Evolutionary conservation across 2,329 filamentous ascomycete species (phyloP), one percentile per base, ranked within the genome.

Genomic region (Venturia asperata): DNA sequence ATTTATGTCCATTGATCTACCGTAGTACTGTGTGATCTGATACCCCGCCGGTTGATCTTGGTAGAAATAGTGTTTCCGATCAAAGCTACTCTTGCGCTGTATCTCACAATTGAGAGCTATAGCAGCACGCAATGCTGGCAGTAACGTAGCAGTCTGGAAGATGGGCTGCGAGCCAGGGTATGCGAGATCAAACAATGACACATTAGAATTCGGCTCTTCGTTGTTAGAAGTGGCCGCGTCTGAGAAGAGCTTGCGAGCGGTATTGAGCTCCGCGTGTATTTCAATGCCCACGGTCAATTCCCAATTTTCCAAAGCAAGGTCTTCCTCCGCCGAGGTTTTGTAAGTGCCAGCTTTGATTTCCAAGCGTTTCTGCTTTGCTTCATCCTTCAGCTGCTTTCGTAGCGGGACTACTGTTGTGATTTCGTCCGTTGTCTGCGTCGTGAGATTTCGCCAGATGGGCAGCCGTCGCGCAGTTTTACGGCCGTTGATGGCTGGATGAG

Each of bases 11-110:
- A 5, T 15, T 37, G 19, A 34, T 58, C 27, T 58, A 58, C 52
- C 52, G 75, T 97, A 97, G 78, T 93, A 97, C 74, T 99, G 94
- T 1, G 94, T 99, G 68, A 99, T 96, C 76, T 99, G 94, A 76
- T 99, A 99, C 0, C 94, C 94, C 0, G 91, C 85, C 0, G 94
- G 94, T 76, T 99, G 94, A 75, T 99, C 94, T 85, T 94, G 96
- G 80, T 97, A 96, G 77, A 99, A 97, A 77, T 99, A 99, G 76
- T 99, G 94, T 75, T 99, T 99, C 68, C 94, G 84, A 76, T 99
- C 94, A 77, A 97, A 99, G 64, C 85, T 85, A 75, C 92, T 96
- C 70, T 85, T 82, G 1, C 77, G 80, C 73, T 95, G 89, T 63
- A 97, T 83, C 1, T 86, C 78, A 76, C 94, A 97, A 66, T 88